These are phyloP conservation scores for Paecilomyces sp. DNA, from an alignment of 2,329 filamentous ascomycete species.

Conservation along the genomic window DNA sequence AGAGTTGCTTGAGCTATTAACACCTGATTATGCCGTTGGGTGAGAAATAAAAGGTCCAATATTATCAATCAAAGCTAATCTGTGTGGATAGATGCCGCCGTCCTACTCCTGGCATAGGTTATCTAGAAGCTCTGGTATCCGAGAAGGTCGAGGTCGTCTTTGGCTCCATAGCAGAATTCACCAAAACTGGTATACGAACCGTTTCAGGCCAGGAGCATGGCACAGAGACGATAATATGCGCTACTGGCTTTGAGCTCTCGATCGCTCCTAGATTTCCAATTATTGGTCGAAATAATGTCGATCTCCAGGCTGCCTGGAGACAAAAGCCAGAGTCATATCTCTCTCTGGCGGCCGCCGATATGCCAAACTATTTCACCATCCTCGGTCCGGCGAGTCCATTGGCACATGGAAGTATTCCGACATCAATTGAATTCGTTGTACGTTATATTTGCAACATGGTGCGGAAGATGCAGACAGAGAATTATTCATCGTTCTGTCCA, in stretches of 20 bases:
- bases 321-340: background rate
- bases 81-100: background rate
- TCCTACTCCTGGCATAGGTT: background rate
- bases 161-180: background rate
- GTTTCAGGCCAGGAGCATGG: background rate
- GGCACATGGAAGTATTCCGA: no score
- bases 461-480: no score
- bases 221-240: background rate
- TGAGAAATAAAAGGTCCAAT: no score
- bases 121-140: background rate
- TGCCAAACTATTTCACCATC: background rate
- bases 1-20: no score
- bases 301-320: background rate
- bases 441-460: no score
- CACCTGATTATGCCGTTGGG: no score
- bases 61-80: no score
- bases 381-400: background rate
- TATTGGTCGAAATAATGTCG: background rate
- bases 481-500: no score
- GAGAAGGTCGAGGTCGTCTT: background rate
- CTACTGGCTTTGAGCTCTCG: background rate
- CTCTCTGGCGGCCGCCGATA: background rate
- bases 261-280: background rate
- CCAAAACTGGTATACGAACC: background rate
- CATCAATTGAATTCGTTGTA: no score